A percentile compares a stretch with the other conserved stretches of the same genome.
phyloP scores from a whole-genome alignment of 495 filamentous ascomycete genomes.

The Sordaria brevicollis region DNA sequence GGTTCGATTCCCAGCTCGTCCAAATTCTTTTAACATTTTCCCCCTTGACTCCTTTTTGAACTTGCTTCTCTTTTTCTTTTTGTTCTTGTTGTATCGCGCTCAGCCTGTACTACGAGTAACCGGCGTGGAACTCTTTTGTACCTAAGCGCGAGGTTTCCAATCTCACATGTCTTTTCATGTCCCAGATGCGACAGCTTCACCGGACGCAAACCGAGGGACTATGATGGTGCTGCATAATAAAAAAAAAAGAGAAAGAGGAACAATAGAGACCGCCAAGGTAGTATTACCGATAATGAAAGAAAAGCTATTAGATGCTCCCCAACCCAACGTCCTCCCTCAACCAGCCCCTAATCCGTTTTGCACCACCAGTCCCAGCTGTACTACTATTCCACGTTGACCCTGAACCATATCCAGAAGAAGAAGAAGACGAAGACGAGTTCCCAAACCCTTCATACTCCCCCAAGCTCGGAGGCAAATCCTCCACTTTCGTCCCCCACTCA shows the following conservation, averaged over 20 bases:
- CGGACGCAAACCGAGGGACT: too few species aligned
- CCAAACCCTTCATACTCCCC: slow-evolving; percentile 25
- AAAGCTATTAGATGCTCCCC: not conserved
- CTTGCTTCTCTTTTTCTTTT: too few species aligned
- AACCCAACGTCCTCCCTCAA: not conserved
- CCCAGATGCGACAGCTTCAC: too few species aligned
- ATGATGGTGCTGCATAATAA: too few species aligned
- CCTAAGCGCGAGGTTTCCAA: too few species aligned
- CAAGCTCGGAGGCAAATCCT: slow-evolving; percentile 54
- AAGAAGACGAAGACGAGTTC: not conserved
- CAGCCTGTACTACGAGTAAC: too few species aligned
- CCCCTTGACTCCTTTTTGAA: too few species aligned
- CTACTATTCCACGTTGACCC: not conserved
- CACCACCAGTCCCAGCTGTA: not conserved
- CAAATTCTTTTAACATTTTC: not conserved
- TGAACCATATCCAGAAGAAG: not conserved
- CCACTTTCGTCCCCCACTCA: slow-evolving; percentile 54
- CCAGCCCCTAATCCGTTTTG: not conserved
- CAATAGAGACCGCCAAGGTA: too few species aligned
- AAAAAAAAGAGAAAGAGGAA: too few species aligned
- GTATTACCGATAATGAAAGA: not conserved
- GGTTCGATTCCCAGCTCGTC: not conserved
- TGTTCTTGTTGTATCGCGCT: too few species aligned
- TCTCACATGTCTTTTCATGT: too few species aligned
- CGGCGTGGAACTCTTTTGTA: too few species aligned